Evolutionary conservation across 768 basidiomycete species (phyloP).

Genomic region (Galerina sulciceps): DNA sequence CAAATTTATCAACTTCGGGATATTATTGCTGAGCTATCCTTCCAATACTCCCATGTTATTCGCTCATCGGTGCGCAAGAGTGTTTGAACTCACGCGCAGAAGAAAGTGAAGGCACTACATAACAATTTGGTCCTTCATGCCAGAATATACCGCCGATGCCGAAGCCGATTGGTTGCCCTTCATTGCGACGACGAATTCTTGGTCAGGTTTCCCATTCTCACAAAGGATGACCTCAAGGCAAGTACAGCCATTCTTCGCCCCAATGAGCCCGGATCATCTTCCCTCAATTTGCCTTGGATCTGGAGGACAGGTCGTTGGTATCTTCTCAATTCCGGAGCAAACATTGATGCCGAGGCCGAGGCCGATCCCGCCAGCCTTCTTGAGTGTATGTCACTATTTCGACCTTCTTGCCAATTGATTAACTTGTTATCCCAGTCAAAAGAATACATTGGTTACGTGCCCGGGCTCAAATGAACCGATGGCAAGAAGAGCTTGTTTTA

Average conservation of each 20-base stretch:
- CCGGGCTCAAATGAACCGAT: slow-evolving; percentile 7
- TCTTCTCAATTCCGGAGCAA: background rate
- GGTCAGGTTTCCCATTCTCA: background rate
- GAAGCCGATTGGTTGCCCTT: background rate
- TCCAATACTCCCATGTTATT: slow-evolving; percentile 2
- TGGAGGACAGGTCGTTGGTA: slow-evolving; percentile 4
- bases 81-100: background rate
- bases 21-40: slow-evolving; percentile 9
- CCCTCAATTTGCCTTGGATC: slow-evolving; percentile 12
- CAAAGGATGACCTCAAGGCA: slow-evolving; percentile 7
- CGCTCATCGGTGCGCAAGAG: background rate
- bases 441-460: slow-evolving; percentile 21
- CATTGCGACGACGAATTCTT: background rate
- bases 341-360: background rate
- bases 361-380: background rate
- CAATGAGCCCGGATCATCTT: slow-evolving; percentile 10
- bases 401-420: background rate
- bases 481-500: slow-evolving; percentile 13
- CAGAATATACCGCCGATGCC: slow-evolving; percentile 5
- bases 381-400: slow-evolving; percentile 10
- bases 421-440: slow-evolving; percentile 1
- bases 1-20: background rate
- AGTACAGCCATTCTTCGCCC: slow-evolving; percentile 21
- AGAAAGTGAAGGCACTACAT: background rate
- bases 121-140: background rate